These are phyloP conservation scores for Candida parachauliodes DNA, from an alignment of 805 yeast species.

Conservation along the genomic window DNA sequence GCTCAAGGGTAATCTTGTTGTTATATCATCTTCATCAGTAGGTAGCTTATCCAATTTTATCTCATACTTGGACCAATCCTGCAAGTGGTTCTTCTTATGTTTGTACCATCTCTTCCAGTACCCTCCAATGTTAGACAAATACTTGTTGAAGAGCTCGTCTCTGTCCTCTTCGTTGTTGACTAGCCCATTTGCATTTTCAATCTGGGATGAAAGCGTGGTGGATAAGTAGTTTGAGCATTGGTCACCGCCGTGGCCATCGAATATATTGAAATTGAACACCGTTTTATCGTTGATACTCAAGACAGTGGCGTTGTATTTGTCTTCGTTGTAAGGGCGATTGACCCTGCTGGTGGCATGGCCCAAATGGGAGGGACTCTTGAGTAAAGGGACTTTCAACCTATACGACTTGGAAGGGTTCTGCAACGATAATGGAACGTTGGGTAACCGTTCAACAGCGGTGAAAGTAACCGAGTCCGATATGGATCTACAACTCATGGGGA, in stretches of 20 bases:
- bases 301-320: conserved; percentile 65
- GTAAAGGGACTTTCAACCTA: conserved; percentile 49
- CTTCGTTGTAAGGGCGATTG: conserved; percentile 78
- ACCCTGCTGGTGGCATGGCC: conserved; percentile 81
- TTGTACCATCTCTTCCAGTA: conserved; percentile 82
- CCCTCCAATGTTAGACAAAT: conserved; percentile 62
- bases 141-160: conserved; percentile 47
- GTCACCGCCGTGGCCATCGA: conserved; percentile 94
- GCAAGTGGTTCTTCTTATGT: conserved; percentile 35
- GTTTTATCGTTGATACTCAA: conserved; percentile 30
- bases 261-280: conserved; percentile 65
- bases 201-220: conserved; percentile 46
- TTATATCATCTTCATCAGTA: conserved; percentile 49
- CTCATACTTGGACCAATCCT: conserved; percentile 15
- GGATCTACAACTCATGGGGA: not conserved
- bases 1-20: conserved; percentile 57
- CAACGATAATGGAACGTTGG: conserved; percentile 9
- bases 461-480: conserved; percentile 19
- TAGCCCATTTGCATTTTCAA: conserved; percentile 44
- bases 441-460: conserved; percentile 22
- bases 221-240: conserved; percentile 65
- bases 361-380: conserved; percentile 65
- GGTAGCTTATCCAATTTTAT: conserved; percentile 14
- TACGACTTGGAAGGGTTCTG: conserved; percentile 15
- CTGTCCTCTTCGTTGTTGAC: conserved; percentile 24